Conservation (phyloP, 106 monocot genomes). For the Alisma plantagoaquatica region DNA sequence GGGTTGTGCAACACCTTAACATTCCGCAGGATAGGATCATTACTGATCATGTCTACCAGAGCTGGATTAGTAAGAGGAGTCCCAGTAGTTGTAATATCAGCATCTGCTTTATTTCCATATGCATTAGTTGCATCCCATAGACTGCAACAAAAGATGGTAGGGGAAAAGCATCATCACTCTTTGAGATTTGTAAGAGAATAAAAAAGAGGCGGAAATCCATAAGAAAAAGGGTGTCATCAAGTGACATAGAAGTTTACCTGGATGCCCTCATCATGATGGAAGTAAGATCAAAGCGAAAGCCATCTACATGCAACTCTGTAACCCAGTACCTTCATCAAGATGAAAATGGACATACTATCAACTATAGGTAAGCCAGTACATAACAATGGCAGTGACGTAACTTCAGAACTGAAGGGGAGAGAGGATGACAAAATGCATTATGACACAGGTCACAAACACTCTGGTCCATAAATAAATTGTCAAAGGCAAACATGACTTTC, state of each 20-base stretch:
- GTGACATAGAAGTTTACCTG: slow-evolving; percentile 31
- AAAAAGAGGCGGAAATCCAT: no score
- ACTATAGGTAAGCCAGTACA: no score
- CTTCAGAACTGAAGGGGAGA: no score
- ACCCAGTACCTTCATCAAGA: slow-evolving; percentile 73
- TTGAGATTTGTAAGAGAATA: no score
- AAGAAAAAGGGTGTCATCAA: no score
- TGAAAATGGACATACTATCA: no score
- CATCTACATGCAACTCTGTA: slow-evolving; percentile 90
- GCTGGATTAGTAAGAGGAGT: slow-evolving; percentile 60
- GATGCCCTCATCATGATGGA: slow-evolving; percentile 80
- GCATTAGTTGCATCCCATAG: slow-evolving; percentile 76
- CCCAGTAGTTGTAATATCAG: slow-evolving; percentile 49
- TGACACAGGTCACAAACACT: no score
- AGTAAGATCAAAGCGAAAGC: slow-evolving; percentile 92
- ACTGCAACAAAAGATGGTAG: slow-evolving; percentile 28
- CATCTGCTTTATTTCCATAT: slow-evolving; percentile 57
- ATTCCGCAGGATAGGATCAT: slow-evolving; percentile 63
- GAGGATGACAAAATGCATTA: no score
- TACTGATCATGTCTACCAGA: slow-evolving; percentile 78
- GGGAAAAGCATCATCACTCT: no score
- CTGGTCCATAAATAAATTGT: no score
- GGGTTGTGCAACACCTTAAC: slow-evolving; percentile 82
- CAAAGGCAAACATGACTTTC: no score
- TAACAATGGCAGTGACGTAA: no score